Evolutionary conservation across 257 asterid genomes (phyloP).

Genomic region (Solanum habrochaites): DNA sequence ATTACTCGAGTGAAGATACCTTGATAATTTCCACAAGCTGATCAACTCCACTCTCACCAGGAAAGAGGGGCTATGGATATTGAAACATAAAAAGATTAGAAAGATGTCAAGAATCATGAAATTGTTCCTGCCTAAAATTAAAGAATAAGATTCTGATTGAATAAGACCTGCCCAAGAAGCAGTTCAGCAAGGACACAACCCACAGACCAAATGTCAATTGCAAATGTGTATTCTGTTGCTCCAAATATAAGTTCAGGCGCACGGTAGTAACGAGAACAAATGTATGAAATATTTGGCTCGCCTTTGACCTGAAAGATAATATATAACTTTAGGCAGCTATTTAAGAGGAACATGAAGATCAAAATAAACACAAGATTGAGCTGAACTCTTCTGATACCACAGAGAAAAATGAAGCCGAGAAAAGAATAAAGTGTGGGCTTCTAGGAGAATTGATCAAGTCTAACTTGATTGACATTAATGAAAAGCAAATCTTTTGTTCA

Average conservation of each 20-base stretch:
- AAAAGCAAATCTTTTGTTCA: not conserved
- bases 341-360: not conserved
- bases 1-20: not conserved
- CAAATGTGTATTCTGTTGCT: conserved; percentile 18
- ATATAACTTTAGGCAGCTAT: not conserved
- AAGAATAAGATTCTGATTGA: not conserved
- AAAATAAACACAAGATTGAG: not conserved
- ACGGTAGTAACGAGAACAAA: conserved; percentile 21
- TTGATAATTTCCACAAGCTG: conserved; percentile 21
- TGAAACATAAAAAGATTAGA: not conserved
- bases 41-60: conserved; percentile 19
- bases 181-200: conserved; percentile 29
- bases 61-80: conserved; percentile 12
- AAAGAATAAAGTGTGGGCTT: not conserved
- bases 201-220: conserved; percentile 27
- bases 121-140: not conserved
- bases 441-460: not conserved
- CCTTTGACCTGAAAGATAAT: conserved; percentile 10
- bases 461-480: not conserved
- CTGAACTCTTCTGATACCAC: not conserved
- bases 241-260: conserved; percentile 27
- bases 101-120: not conserved
- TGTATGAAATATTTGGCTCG: conserved; percentile 22
- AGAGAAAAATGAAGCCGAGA: not conserved
- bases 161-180: conserved; percentile 16